Conservation (phyloP, 1,139 yeast species). For the Hansenula lynferdii region DNA sequence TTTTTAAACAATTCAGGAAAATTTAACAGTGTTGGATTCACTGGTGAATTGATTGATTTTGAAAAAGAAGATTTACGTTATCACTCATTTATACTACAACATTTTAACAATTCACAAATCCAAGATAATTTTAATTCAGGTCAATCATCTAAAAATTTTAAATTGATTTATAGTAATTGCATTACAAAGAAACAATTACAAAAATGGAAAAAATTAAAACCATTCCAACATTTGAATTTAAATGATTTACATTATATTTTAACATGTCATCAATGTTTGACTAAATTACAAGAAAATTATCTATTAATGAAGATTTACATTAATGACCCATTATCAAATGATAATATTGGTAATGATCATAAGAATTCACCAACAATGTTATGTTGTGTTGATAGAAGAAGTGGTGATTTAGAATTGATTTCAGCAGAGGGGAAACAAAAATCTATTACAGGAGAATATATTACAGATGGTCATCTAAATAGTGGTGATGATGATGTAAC, state of each 20-base stretch:
- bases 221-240: constrained; percentile 10
- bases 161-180: constrained; percentile 6
- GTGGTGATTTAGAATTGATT: constrained; percentile 10
- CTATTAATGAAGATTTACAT: constrained; percentile 9
- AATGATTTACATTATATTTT: constrained; percentile 5
- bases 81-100: constrained; percentile 3
- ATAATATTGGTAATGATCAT: constrained; percentile 1
- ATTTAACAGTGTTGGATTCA: neutral
- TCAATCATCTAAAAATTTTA: constrained; percentile 5
- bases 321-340: too few relatives aligned
- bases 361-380: constrained; percentile 9
- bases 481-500: neutral
- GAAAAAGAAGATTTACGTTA: constrained; percentile 16
- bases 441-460: neutral
- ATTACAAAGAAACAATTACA: constrained; percentile 12
- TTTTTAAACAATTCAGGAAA: neutral
- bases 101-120: constrained; percentile 2
- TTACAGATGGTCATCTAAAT: neutral
- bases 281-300: constrained; percentile 9
- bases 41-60: constrained; percentile 11
- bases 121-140: too few relatives aligned
- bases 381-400: constrained; percentile 11
- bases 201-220: constrained; percentile 17
- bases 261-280: constrained; percentile 15
- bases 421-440: constrained; percentile 5